A percentile compares a stretch with the other conserved stretches of the same genome.
These are phyloP conservation scores for Eucalyptus paniculata DNA, from an alignment of 345 rosid genomes.

Conservation along the genomic window DNA sequence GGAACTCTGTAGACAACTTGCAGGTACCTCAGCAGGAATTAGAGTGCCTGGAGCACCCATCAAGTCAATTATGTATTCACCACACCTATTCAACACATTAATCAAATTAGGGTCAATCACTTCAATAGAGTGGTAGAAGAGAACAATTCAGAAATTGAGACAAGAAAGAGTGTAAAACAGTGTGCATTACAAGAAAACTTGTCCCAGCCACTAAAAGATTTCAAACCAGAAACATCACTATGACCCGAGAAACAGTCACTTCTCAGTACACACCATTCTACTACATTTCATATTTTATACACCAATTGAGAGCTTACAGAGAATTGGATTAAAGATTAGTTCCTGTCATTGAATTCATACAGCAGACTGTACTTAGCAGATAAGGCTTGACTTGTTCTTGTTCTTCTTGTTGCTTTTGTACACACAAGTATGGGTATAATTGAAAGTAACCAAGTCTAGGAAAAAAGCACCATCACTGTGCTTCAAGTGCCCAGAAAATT, in stretches of 20 bases:
- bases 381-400: background rate
- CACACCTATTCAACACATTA: conserved; percentile 14
- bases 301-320: background rate
- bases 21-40: conserved; percentile 85
- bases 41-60: conserved; percentile 98
- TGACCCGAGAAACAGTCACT: background rate
- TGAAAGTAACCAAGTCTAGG: background rate
- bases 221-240: background rate
- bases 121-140: background rate
- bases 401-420: background rate
- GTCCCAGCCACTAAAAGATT: background rate
- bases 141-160: background rate
- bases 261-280: background rate
- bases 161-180: background rate
- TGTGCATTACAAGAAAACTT: background rate
- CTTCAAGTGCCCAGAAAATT: background rate
- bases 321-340: background rate
- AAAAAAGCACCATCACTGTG: background rate
- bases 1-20: conserved; percentile 40
- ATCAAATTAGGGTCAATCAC: background rate
- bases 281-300: background rate
- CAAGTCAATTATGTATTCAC: conserved; percentile 90
- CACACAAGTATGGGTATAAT: background rate
- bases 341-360: background rate
- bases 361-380: background rate